A percentile compares a stretch with the other conserved stretches of the same genome.
Conservation (phyloP, 2,329 filamentous ascomycete genomes). For the Ophiostoma tasmaniense region DNA sequence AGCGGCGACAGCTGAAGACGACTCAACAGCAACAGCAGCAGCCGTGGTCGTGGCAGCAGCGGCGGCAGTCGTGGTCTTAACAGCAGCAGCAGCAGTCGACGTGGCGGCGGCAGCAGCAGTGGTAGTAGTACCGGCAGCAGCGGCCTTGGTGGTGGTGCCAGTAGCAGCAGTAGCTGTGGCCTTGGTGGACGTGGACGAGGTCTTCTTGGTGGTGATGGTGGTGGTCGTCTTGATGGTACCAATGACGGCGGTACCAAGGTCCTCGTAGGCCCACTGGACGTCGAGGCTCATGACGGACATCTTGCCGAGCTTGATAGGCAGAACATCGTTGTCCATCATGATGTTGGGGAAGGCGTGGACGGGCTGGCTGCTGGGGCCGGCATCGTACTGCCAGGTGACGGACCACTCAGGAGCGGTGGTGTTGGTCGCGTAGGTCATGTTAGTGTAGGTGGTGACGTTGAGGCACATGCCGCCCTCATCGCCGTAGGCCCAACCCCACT, state of each 20-base stretch:
- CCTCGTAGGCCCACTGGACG: constrained; percentile 40
- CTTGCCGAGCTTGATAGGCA: constrained; percentile 31
- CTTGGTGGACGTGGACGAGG: constrained; percentile 24
- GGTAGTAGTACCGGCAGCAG: neutral
- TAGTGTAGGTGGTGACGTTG: constrained; percentile 41
- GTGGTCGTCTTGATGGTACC: constrained; percentile 40
- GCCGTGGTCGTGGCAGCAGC: neutral
- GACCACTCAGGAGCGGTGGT: constrained; percentile 40
- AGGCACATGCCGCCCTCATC: constrained; percentile 25
- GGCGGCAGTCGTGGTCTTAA: constrained; percentile 23
- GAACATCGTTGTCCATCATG: constrained; percentile 34
- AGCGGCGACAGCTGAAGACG: neutral
- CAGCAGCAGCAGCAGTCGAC: constrained; percentile 27
- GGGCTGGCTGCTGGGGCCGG: constrained; percentile 31
- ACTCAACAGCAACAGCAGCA: neutral
- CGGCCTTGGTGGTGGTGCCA: neutral
- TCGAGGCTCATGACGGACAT: constrained; percentile 36
- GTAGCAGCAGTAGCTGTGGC: neutral
- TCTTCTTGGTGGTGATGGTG: constrained; percentile 32
- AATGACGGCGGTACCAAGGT: constrained; percentile 34
- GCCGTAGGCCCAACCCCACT: constrained; percentile 41
- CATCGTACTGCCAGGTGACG: constrained; percentile 44
- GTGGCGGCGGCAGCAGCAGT: constrained; percentile 18
- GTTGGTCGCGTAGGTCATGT: constrained; percentile 40
- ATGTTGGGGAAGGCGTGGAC: constrained; percentile 50